Percentiles rank a stretch among this genome's conserved stretches.
Evolutionary conservation across 169 alveolate genomes (phyloP).

Genomic region (Plasmodium gaboni): DNA sequence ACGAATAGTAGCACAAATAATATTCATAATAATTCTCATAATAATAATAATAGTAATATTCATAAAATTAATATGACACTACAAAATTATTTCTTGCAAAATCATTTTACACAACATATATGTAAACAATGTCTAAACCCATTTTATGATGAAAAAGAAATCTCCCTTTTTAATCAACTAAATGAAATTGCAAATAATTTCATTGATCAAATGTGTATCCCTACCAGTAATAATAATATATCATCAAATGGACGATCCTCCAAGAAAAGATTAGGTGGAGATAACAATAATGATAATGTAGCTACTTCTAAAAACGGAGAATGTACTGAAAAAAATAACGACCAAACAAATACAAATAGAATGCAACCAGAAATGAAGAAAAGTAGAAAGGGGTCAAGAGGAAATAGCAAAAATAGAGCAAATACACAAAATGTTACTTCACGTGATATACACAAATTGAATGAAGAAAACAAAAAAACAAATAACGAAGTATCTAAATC

Average conservation of each 20-base stretch:
- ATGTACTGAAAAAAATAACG: not conserved
- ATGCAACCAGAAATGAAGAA: constrained; percentile 2
- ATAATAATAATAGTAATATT: constrained; percentile 1
- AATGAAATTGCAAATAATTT: not conserved
- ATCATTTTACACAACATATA: not conserved
- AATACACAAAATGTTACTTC: too few species aligned
- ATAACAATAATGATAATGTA: too few species aligned
- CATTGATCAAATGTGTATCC: not conserved
- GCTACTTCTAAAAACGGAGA: not conserved
- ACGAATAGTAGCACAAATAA: not conserved
- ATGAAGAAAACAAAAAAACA: too few species aligned
- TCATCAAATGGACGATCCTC: too few species aligned
- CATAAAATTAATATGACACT: not conserved
- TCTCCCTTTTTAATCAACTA: not conserved
- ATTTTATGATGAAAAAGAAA: constrained; percentile 20
- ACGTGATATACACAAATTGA: too few species aligned
- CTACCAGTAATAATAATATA: too few species aligned
- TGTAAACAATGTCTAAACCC: constrained; percentile 59
- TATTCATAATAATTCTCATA: not conserved
- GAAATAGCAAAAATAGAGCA: too few species aligned
- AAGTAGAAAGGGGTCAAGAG: too few species aligned
- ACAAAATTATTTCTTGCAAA: too few species aligned
- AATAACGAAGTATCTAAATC: too few species aligned
- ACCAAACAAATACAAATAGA: not conserved
- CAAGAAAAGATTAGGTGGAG: too few species aligned